Conservation (phyloP, 2,329 filamentous ascomycete genomes). For the Aschersonia sp. region DNA sequence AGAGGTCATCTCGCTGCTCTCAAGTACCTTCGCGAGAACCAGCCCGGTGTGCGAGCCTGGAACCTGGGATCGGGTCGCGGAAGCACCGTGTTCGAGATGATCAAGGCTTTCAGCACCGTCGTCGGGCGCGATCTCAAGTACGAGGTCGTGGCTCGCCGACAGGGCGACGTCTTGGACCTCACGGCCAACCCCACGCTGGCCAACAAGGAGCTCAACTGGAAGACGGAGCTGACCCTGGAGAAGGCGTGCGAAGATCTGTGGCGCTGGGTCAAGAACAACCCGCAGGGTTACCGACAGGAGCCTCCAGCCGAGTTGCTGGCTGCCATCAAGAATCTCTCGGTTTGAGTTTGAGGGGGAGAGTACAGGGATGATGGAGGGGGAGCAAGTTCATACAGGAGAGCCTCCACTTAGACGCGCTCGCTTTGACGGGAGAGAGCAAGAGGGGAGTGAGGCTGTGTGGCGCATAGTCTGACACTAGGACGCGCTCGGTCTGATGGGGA, state of each 20-base stretch:
- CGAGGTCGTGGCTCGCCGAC: slow-evolving; percentile 66
- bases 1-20: slow-evolving; percentile 77
- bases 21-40: slow-evolving; percentile 70
- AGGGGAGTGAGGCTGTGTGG: background rate
- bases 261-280: slow-evolving; percentile 96
- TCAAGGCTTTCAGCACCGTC: slow-evolving; percentile 80
- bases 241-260: slow-evolving; percentile 89
- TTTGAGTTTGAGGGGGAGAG: background rate
- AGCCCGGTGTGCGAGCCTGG: slow-evolving; percentile 88
- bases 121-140: slow-evolving; percentile 80
- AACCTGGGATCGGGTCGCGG: slow-evolving; percentile 91
- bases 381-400: too few species aligned
- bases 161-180: slow-evolving; percentile 85
- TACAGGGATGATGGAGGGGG: too few species aligned
- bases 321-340: slow-evolving; percentile 29
- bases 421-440: too few species aligned
- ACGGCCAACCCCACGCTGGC: slow-evolving; percentile 83
- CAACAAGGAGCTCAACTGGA: slow-evolving; percentile 83
- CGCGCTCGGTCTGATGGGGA: too few species aligned
- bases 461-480: background rate
- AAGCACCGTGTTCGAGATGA: slow-evolving; percentile 93
- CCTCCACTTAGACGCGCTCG: too few species aligned
- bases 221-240: slow-evolving; percentile 79
- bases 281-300: slow-evolving; percentile 81
- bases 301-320: slow-evolving; percentile 74